A percentile compares a stretch with the other conserved stretches of the same genome.
Conservation (phyloP, 176 grass and related monocot genomes). For the Aechmea fasciata region DNA sequence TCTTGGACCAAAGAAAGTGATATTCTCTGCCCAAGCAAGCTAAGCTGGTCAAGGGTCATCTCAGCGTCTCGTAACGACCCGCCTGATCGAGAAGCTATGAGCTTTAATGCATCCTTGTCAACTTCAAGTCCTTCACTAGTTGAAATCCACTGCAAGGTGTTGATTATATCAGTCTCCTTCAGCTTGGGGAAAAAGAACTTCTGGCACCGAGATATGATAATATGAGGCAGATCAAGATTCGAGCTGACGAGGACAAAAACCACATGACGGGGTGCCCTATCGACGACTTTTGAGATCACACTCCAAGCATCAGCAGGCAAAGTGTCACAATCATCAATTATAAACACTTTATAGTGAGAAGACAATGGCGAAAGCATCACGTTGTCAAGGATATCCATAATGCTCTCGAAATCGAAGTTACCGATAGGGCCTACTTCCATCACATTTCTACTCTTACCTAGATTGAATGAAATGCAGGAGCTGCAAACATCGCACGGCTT, state of each 20-base stretch:
- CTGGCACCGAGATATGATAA: constrained; percentile 80
- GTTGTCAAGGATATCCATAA: constrained; percentile 57
- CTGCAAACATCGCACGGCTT: constrained; percentile 76
- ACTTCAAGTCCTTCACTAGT: constrained; percentile 80
- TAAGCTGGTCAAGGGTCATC: constrained; percentile 94
- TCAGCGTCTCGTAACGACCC: constrained; percentile 88
- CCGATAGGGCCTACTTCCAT: constrained; percentile 72
- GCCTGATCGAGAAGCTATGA: constrained; percentile 85
- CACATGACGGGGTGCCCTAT: constrained; percentile 43
- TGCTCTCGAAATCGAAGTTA: constrained; percentile 57
- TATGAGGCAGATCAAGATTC: constrained; percentile 70
- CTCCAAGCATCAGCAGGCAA: constrained; percentile 61
- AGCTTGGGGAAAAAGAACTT: constrained; percentile 92
- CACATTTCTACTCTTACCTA: constrained; percentile 58
- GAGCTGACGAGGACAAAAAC: constrained; percentile 74
- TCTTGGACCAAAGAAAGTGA: constrained; percentile 85
- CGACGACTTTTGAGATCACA: constrained; percentile 59
- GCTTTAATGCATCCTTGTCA: constrained; percentile 83
- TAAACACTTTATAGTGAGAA: constrained; percentile 50
- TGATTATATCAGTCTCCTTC: constrained; percentile 76
- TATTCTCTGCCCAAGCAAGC: constrained; percentile 86
- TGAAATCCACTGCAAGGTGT: constrained; percentile 80
- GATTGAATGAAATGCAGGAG: constrained; percentile 72
- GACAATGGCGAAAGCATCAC: constrained; percentile 37
- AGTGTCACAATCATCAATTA: constrained; percentile 76